Evolutionary conservation across 805 yeast genomes (phyloP), one percentile per base, ranked within the genome.

Genomic region (Lachancea quebecensis): DNA sequence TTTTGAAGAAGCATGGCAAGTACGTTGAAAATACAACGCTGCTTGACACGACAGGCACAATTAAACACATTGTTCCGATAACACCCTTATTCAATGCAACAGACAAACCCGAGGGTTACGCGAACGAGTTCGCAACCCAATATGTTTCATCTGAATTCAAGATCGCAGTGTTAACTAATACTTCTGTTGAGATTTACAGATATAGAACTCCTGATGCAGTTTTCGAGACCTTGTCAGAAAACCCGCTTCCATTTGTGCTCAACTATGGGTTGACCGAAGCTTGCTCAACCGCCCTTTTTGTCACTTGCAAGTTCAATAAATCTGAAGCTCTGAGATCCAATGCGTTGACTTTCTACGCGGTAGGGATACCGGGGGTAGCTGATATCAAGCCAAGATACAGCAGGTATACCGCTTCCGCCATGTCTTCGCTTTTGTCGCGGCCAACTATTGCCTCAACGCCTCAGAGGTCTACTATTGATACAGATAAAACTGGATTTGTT

Each of bases 241-340:
- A 84, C 16, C 76, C 86, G 42, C 74, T 80, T 42, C 75, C 81
- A 42, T 87, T 87, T 59, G 78, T 82, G 14, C 75, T 77, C 39
- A 82, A 85, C 44, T 89, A 88, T 61, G 97, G 98, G 5, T 75
- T 82, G 42, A 81, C 85, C 42, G 99, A 95, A 62, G 82, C 95
- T 3, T 91, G 97, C 58, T 82, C 96, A 0, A 81, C 93, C 1
- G 85, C 96, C 10, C 71, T 93, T 41, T 84, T 85, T 52, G 79
- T 88, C 42, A 85, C 96, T 1, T 85, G 95, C 58, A 81, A 86
- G 45, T 77, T 77, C 51, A 79, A 80, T 46, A 75, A 78, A 49
- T 67, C 91, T 0, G 85, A 71, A 49, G 57, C 68, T 12, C 59
- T 69, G 36, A 67, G 73, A 58, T 64, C 72, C 1, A 67, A 65